Evolutionary conservation across 1,284 basidiomycete genomes (phyloP).

Genomic region (Leccinum huronense): DNA sequence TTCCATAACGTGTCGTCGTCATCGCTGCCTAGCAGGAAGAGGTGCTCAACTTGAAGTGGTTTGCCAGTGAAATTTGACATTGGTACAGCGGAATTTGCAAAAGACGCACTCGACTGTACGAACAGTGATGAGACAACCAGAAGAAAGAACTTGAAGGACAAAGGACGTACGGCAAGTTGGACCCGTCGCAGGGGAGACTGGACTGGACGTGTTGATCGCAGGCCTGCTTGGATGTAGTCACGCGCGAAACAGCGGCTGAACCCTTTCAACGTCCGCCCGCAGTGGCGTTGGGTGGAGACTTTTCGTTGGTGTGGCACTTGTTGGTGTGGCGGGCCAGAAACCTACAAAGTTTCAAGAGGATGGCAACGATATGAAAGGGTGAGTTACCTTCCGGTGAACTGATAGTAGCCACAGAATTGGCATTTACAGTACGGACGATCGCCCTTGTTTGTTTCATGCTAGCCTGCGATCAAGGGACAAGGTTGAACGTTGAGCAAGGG

Average conservation of each 20-base stretch:
- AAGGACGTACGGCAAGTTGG: conserved; percentile 55
- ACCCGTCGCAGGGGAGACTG: conserved; percentile 77
- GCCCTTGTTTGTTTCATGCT: conserved; percentile 63
- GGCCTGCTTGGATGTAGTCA: conserved; percentile 74
- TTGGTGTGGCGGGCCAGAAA: conserved; percentile 85
- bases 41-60: conserved; percentile 54
- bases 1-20: no score
- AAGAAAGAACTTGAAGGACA: not conserved
- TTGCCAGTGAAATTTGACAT: conserved; percentile 82
- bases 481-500: conserved; percentile 11
- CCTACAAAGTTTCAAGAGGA: conserved; percentile 50
- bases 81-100: conserved; percentile 76
- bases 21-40: conserved; percentile 14
- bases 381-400: conserved; percentile 82
- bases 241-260: conserved; percentile 59
- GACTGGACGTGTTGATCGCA: conserved; percentile 86
- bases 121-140: conserved; percentile 5
- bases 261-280: conserved; percentile 49
- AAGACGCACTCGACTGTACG: conserved; percentile 70
- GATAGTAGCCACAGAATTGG: conserved; percentile 83
- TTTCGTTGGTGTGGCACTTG: conserved; percentile 82
- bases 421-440: conserved; percentile 85
- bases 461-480: conserved; percentile 6
- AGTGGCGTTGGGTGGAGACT: conserved; percentile 45
- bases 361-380: not conserved